phyloP scores from a whole-genome alignment of 306 rosid species.

The Senna siamea region DNA sequence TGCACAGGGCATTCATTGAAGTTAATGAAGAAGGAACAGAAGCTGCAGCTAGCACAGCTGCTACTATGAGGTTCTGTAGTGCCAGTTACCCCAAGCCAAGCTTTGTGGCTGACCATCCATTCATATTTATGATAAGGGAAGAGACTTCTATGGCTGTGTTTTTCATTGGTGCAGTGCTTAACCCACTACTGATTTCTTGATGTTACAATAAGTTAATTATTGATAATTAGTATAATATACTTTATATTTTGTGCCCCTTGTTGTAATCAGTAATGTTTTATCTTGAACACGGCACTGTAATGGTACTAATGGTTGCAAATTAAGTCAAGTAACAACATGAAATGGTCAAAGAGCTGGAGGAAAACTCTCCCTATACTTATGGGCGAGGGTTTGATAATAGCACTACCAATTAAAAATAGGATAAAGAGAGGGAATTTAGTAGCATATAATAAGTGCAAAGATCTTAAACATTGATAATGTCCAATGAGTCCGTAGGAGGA shows the following conservation, averaged over 20 bases:
- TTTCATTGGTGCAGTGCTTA: conserved; percentile 30
- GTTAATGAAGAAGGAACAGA: conserved; percentile 35
- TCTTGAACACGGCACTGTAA: too few species aligned
- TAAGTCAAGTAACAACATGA: too few species aligned
- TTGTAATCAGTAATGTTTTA: background rate
- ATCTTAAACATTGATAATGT: too few species aligned
- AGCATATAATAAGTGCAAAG: too few species aligned
- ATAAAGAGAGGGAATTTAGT: too few species aligned
- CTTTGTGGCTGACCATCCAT: conserved; percentile 41
- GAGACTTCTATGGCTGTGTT: background rate
- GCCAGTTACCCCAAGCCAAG: background rate
- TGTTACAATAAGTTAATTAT: background rate
- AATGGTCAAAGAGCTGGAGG: too few species aligned
- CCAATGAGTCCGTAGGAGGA: too few species aligned
- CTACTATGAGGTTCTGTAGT: fast-evolving
- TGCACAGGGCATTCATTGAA: conserved; percentile 24
- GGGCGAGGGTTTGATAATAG: too few species aligned
- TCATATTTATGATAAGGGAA: conserved; percentile 36
- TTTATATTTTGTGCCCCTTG: background rate
- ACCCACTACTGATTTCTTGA: conserved; percentile 26
- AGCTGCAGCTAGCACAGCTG: conserved; percentile 21
- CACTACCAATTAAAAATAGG: too few species aligned
- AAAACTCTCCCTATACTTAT: too few species aligned
- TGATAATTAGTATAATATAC: background rate
- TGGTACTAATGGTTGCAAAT: too few species aligned